Conservation (phyloP, 2,329 filamentous ascomycete genomes). For the Pyrenophora graminea region DNA sequence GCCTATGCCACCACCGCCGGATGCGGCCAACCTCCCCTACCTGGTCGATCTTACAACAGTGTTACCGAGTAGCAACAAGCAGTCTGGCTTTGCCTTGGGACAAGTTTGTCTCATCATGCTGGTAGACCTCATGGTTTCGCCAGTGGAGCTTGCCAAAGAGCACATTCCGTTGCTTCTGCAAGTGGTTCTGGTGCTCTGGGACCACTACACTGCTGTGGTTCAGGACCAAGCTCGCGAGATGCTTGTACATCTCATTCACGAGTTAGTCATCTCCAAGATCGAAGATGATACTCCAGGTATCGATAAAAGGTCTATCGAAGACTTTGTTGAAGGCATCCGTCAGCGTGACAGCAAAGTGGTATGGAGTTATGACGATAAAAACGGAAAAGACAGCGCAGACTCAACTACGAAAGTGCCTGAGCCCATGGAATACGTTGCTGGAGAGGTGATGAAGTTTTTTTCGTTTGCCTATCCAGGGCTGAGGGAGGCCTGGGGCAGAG, state of each 20-base stretch:
- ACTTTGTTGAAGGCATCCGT: conserved; percentile 84
- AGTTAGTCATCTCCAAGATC: conserved; percentile 79
- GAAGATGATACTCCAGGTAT: conserved; percentile 70
- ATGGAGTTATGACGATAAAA: conserved; percentile 94
- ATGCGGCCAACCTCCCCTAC: conserved; percentile 78
- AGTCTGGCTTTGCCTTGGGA: conserved; percentile 84
- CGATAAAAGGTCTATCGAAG: conserved; percentile 77
- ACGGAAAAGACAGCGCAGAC: conserved; percentile 70
- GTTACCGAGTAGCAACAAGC: conserved; percentile 38
- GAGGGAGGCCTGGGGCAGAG: conserved; percentile 86
- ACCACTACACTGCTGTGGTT: conserved; percentile 92
- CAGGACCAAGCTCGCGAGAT: conserved; percentile 97
- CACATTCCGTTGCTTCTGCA: conserved; percentile 86
- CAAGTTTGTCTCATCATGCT: conserved; percentile 91
- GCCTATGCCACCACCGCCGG: conserved; percentile 62
- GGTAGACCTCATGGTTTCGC: conserved; percentile 94
- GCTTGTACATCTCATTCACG: conserved; percentile 96
- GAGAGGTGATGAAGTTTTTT: conserved; percentile 83
- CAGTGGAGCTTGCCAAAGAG: conserved; percentile 76
- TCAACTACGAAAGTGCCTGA: conserved; percentile 79
- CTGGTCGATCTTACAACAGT: conserved; percentile 64
- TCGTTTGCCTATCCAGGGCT: conserved; percentile 81
- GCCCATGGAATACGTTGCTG: conserved; percentile 83
- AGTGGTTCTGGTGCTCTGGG: conserved; percentile 92
- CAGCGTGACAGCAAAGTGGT: conserved; percentile 82